Percentiles rank a stretch among this genome's conserved stretches.
These are phyloP conservation scores for Phytophthora quininea DNA, from an alignment of 352 stramenopile species.

Conservation along the genomic window DNA sequence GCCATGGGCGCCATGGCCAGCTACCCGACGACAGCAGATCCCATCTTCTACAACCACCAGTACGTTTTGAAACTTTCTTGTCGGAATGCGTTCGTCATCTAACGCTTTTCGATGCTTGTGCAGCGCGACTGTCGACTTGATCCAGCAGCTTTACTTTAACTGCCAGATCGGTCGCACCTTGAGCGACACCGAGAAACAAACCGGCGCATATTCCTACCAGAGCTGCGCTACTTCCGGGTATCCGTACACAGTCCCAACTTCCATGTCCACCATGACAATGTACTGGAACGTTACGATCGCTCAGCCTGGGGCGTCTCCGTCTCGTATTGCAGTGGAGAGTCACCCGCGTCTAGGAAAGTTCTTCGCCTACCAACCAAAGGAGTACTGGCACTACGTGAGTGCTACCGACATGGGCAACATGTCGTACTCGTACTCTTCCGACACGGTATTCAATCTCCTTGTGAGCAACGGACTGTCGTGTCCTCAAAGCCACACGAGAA, in stretches of 20 bases:
- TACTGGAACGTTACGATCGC: slow-evolving; percentile 34
- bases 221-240: slow-evolving; percentile 36
- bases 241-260: slow-evolving; percentile 27
- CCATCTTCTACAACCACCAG: slow-evolving; percentile 82
- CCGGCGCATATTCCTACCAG: slow-evolving; percentile 55
- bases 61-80: slow-evolving; percentile 29
- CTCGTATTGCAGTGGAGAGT: slow-evolving; percentile 40
- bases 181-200: slow-evolving; percentile 60
- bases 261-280: slow-evolving; percentile 55
- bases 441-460: slow-evolving; percentile 51
- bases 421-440: slow-evolving; percentile 71
- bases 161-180: slow-evolving; percentile 65
- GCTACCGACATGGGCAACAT: slow-evolving; percentile 50
- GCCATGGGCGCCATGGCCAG: slow-evolving; percentile 53
- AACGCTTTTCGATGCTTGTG: slow-evolving; percentile 4
- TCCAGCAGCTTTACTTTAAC: slow-evolving; percentile 71
- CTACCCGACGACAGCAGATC: slow-evolving; percentile 56
- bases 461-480: slow-evolving; percentile 37
- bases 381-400: slow-evolving; percentile 72
- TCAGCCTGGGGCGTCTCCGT: not conserved
- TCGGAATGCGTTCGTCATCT: not conserved
- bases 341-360: slow-evolving; percentile 53
- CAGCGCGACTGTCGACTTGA: slow-evolving; percentile 62
- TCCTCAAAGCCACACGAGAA: slow-evolving; percentile 47
- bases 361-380: slow-evolving; percentile 54